Percentiles rank a stretch among this genome's conserved stretches.
Evolutionary conservation across 2,329 filamentous ascomycete species (phyloP).

Genomic region (Colletotrichum lentis): DNA sequence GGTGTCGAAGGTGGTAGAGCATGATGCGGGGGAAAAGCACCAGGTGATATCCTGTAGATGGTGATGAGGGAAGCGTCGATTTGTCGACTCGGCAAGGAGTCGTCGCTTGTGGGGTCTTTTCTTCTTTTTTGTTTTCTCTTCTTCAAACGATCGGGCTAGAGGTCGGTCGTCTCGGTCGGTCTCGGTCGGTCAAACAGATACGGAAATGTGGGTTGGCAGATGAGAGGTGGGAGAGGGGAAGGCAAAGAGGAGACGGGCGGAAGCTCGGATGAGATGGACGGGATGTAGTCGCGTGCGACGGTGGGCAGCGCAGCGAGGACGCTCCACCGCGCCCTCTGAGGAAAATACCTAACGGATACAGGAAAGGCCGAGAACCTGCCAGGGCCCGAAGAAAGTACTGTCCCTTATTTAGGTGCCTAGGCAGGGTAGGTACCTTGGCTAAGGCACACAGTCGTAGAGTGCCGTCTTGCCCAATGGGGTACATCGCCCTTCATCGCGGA

Average conservation of each 20-base stretch:
- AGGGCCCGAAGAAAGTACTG: not conserved
- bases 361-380: conserved; percentile 3
- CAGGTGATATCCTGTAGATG: not conserved
- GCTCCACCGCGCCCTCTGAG: not conserved
- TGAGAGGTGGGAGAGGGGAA: not conserved
- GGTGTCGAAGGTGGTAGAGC: conserved; percentile 11
- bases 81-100: not conserved
- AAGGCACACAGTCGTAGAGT: no score
- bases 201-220: not conserved
- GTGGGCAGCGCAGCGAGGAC: not conserved
- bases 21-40: conserved; percentile 22
- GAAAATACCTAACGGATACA: not conserved
- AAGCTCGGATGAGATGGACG: conserved; percentile 20
- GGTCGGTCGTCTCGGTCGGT: not conserved
- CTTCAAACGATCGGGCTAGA: not conserved
- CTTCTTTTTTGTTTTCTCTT: no score
- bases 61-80: not conserved
- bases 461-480: no score
- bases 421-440: no score
- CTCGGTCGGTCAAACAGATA: not conserved
- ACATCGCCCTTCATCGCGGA: no score
- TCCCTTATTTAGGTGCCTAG: no score
- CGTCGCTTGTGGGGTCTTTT: not conserved
- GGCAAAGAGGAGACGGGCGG: conserved; percentile 10
- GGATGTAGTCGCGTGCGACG: conserved; percentile 12